phyloP scores from a whole-genome alignment of 495 filamentous ascomycete species.

The Peziza echinospora region DNA sequence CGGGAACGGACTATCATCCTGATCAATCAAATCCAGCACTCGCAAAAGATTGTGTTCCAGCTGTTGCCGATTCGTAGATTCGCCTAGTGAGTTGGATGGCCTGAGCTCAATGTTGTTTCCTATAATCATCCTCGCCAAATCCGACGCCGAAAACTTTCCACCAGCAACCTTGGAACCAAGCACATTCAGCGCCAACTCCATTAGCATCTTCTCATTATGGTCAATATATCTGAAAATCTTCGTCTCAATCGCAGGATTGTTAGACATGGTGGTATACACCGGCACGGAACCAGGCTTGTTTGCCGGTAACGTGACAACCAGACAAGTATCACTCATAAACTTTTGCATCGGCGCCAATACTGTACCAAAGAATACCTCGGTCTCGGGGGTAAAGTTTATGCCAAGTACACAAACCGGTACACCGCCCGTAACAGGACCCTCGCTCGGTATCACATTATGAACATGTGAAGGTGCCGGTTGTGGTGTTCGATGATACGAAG shows the following conservation, averaged over 20 bases:
- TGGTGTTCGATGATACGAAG: neutral
- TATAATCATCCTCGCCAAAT: constrained; percentile 34
- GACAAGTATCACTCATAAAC: constrained; percentile 56
- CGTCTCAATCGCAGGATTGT: constrained; percentile 27
- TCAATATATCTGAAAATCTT: constrained; percentile 61
- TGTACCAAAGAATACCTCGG: constrained; percentile 75
- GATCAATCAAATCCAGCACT: constrained; percentile 54
- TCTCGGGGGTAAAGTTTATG: constrained; percentile 51
- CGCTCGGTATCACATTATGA: constrained; percentile 42
- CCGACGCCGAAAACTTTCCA: constrained; percentile 27
- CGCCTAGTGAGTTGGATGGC: constrained; percentile 2
- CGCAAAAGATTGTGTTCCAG: constrained; percentile 53
- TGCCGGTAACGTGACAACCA: constrained; percentile 72
- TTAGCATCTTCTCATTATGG: constrained; percentile 51
- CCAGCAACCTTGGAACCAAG: constrained; percentile 36
- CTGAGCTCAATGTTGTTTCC: constrained; percentile 12
- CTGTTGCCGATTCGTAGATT: constrained; percentile 18
- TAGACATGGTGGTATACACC: constrained; percentile 42
- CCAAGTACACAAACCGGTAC: constrained; percentile 71
- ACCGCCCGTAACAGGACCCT: constrained; percentile 62
- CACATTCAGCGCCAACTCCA: constrained; percentile 35
- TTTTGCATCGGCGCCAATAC: constrained; percentile 55
- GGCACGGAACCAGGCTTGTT: constrained; percentile 37
- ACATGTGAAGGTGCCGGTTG: constrained; percentile 23
- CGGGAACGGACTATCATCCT: constrained; percentile 47